Percentiles rank a stretch among this genome's conserved stretches.
Evolutionary conservation across 202 grass and related monocot species (phyloP).

Genomic region (Bolboschoenoplectus hybrid): DNA sequence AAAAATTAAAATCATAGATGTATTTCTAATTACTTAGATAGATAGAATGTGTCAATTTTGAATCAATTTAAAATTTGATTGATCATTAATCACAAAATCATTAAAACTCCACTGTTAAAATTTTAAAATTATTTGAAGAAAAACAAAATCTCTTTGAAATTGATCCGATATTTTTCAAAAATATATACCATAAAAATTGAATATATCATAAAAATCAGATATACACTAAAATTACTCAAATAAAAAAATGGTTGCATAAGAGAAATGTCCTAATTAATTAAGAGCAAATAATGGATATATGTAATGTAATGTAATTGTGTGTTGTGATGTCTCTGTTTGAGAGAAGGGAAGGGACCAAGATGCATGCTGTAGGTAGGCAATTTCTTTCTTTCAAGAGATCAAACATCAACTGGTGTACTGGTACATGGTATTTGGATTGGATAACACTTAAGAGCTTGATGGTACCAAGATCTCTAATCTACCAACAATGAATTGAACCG

Average conservation of each 20-base stretch:
- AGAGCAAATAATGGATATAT: slow-evolving; percentile 1
- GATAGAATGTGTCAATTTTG: too few relatives aligned
- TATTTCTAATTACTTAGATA: too few relatives aligned
- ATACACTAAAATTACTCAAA: too few relatives aligned
- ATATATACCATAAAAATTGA: too few relatives aligned
- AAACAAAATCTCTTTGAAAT: too few relatives aligned
- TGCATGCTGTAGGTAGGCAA: neutral
- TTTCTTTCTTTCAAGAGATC: neutral
- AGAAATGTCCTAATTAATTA: neutral
- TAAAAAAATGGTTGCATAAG: neutral
- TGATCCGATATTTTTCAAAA: too few relatives aligned
- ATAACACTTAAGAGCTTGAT: neutral
- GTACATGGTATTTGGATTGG: neutral
- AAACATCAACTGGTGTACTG: neutral
- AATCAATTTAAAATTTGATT: too few relatives aligned
- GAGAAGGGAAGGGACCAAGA: neutral
- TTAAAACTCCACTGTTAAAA: too few relatives aligned
- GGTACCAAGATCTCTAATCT: slow-evolving; percentile 26
- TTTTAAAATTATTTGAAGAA: too few relatives aligned
- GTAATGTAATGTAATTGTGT: slow-evolving; percentile 2
- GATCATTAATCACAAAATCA: too few relatives aligned
- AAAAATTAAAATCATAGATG: too few relatives aligned
- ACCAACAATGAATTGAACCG: neutral
- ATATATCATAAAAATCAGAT: too few relatives aligned
- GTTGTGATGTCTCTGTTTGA: slow-evolving; percentile 3